Conservation (phyloP, 176 grass and related monocot genomes). For the Oryza rufipogon region DNA sequence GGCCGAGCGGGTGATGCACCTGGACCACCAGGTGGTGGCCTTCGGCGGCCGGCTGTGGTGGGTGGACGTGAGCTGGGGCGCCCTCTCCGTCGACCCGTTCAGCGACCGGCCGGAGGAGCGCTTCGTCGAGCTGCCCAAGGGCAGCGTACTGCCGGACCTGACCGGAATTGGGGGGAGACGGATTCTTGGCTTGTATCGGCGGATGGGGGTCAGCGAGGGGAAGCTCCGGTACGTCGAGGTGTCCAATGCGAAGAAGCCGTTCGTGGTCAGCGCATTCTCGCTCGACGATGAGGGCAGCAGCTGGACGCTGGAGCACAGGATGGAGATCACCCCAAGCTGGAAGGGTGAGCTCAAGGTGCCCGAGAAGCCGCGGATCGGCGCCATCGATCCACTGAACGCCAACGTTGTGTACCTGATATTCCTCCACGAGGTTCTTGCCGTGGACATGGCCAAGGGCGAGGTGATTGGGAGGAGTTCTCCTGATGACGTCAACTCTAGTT, state of each 20-base stretch:
- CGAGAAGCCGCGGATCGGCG: neutral
- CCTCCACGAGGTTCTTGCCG: neutral
- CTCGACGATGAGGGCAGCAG: neutral
- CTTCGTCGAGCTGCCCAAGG: conserved; percentile 31
- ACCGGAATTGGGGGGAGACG: neutral
- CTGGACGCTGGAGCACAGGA: conserved; percentile 40
- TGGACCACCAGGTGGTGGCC: conserved; percentile 18
- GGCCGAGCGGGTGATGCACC: neutral
- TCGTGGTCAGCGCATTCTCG: conserved; percentile 13
- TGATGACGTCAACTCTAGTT: neutral
- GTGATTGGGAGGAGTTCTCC: neutral
- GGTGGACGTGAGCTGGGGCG: conserved; percentile 34
- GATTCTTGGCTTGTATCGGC: neutral
- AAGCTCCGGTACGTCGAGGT: conserved; percentile 41
- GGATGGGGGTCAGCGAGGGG: conserved; percentile 41
- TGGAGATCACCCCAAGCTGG: neutral
- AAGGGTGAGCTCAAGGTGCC: neutral
- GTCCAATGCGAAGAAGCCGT: conserved; percentile 31
- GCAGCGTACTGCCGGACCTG: conserved; percentile 31
- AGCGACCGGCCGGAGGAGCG: conserved; percentile 24
- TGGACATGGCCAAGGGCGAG: conserved; percentile 30
- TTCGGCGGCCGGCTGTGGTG: conserved; percentile 41
- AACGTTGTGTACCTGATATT: neutral
- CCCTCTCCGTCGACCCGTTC: conserved; percentile 42
- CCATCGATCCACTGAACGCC: conserved; percentile 30